phyloP scores from a whole-genome alignment of 257 asterid species.

The Penstemon davidsonii region DNA sequence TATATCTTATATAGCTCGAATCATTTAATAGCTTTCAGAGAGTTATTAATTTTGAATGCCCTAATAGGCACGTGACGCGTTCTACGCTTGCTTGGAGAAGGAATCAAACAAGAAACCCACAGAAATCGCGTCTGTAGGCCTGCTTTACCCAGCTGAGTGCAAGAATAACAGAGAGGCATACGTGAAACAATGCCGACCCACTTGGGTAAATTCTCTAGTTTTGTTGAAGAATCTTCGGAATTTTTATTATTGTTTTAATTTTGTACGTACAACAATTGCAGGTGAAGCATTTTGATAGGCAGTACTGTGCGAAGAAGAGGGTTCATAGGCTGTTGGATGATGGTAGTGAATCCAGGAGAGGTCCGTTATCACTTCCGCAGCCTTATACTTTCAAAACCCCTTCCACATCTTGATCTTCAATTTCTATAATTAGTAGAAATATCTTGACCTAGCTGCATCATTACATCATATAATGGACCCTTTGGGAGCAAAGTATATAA shows the following conservation, averaged over 20 bases:
- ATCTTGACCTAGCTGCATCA: background rate
- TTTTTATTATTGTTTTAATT: slow-evolving; percentile 4
- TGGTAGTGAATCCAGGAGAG: slow-evolving; percentile 70
- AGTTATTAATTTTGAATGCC: slow-evolving; percentile 14
- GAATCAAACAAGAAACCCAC: slow-evolving; percentile 75
- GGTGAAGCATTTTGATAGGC: slow-evolving; percentile 99
- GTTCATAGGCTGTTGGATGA: slow-evolving; percentile 91
- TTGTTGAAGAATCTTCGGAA: background rate
- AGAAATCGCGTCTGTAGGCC: slow-evolving; percentile 78
- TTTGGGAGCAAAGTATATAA: background rate
- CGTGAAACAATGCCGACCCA: slow-evolving; percentile 75
- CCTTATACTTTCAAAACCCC: slow-evolving; percentile 56
- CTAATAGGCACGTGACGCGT: slow-evolving; percentile 89
- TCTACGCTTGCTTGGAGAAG: slow-evolving; percentile 79
- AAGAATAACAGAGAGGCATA: slow-evolving; percentile 60
- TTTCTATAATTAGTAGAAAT: background rate
- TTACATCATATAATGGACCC: background rate
- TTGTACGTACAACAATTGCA: slow-evolving; percentile 15
- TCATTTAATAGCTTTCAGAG: background rate
- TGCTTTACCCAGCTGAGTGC: slow-evolving; percentile 89
- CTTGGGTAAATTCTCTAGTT: slow-evolving; percentile 64
- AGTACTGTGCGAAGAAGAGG: slow-evolving; percentile 81
- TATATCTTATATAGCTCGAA: background rate
- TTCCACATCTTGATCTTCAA: slow-evolving; percentile 30
- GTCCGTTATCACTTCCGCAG: slow-evolving; percentile 90